A percentile compares a stretch with the other conserved stretches of the same genome.
Conservation (phyloP, 129 eudicot genomes). For the Dittrichia graveolens region DNA sequence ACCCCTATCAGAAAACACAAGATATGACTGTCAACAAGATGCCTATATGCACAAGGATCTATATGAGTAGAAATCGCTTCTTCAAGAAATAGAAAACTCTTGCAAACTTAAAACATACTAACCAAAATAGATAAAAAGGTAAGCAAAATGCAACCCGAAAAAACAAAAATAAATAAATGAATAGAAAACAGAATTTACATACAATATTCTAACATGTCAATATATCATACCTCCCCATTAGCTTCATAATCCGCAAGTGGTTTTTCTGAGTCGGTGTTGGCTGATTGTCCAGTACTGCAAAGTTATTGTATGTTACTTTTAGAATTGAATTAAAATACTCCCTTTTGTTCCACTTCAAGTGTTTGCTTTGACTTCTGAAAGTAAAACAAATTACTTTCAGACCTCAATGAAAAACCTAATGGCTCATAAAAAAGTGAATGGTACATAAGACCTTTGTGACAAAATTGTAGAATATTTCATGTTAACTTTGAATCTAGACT, state of each 20-base stretch:
- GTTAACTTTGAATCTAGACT: neutral
- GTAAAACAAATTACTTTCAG: constrained; percentile 14
- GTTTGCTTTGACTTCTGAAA: constrained; percentile 1
- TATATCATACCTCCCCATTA: constrained; percentile 84
- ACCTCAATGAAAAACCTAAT: neutral
- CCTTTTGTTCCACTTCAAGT: constrained; percentile 14
- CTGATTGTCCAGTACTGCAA: constrained; percentile 65
- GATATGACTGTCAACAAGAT: neutral
- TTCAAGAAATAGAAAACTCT: too few species aligned
- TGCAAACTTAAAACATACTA: too few species aligned
- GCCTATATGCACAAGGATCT: neutral
- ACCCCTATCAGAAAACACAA: constrained; percentile 53
- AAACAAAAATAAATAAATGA: neutral
- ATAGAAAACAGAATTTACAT: neutral
- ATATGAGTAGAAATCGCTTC: neutral
- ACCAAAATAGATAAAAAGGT: too few species aligned
- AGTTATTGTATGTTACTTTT: constrained; percentile 11
- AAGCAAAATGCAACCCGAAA: too few species aligned
- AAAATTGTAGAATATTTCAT: neutral
- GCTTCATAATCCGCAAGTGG: constrained; percentile 62
- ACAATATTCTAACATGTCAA: constrained; percentile 5
- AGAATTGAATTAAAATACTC: neutral
- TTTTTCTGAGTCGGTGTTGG: constrained; percentile 49
- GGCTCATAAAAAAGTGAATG: constrained; percentile 7
- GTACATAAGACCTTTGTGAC: constrained; percentile 13